A percentile compares a stretch with the other conserved stretches of the same genome.
phyloP scores from a whole-genome alignment of 1,284 basidiomycete species.

The Grifola frondosa region DNA sequence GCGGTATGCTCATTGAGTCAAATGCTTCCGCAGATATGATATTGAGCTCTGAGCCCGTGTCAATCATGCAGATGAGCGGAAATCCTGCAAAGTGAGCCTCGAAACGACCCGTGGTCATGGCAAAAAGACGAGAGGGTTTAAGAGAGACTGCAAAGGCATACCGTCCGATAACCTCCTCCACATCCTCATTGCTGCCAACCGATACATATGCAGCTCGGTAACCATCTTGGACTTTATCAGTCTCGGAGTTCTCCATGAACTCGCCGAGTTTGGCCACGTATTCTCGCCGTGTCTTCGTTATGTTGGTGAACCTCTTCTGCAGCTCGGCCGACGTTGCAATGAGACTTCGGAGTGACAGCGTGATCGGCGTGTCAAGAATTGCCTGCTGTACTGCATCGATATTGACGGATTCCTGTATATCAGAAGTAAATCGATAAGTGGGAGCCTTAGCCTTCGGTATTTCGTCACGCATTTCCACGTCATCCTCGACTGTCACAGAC shows the following conservation, averaged over 20 bases:
- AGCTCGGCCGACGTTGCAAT: neutral
- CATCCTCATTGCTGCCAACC: too few relatives aligned
- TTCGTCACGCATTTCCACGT: neutral
- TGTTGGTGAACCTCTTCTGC: neutral
- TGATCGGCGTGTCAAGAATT: neutral
- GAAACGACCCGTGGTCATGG: constrained; percentile 1
- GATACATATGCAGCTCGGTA: too few relatives aligned
- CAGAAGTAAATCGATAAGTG: neutral
- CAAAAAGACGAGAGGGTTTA: neutral
- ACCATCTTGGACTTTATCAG: too few relatives aligned
- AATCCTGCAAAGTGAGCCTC: neutral
- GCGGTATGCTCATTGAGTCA: too few relatives aligned
- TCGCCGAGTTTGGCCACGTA: neutral
- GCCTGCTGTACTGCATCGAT: neutral
- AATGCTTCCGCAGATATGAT: constrained; percentile 7
- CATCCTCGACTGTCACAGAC: neutral
- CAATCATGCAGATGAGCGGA: neutral
- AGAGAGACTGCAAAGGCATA: neutral
- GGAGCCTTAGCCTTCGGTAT: neutral
- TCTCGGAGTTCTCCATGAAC: neutral
- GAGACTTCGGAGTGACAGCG: neutral
- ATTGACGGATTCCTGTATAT: neutral
- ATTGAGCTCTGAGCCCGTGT: constrained; percentile 2
- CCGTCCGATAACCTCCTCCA: neutral
- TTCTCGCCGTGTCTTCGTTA: neutral